These are phyloP conservation scores for Pseudisothecium myosuroides DNA, from an alignment of 225 moss, liverwort and hornwort genomes.

Conservation along the genomic window DNA sequence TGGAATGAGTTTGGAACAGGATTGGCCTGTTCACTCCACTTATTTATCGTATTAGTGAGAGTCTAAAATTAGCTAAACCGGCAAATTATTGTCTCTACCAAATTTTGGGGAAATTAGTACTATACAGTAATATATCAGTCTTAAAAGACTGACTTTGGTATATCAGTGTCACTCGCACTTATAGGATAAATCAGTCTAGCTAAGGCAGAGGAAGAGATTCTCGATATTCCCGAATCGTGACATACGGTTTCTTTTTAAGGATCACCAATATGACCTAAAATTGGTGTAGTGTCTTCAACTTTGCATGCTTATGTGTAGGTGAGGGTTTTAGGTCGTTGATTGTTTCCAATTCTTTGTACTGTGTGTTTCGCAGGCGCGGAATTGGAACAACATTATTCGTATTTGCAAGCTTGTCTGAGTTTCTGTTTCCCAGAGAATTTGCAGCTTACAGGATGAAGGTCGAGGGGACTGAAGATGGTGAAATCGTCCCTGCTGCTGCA, in stretches of 20 bases:
- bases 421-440: not conserved
- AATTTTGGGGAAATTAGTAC: not conserved
- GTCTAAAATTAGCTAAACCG: not conserved
- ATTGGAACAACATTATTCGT: not conserved
- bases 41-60: not conserved
- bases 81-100: not conserved
- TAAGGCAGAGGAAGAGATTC: not conserved
- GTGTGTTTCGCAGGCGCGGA: not conserved
- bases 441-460: slow-evolving; percentile 2
- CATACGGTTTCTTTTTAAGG: not conserved
- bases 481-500: not conserved
- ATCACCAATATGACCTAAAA: not conserved
- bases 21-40: not conserved
- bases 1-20: not conserved
- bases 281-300: not conserved
- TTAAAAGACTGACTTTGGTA: not conserved
- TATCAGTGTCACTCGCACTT: not conserved
- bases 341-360: not conserved
- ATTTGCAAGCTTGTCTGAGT: not conserved
- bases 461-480: slow-evolving; percentile 12
- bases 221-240: not conserved
- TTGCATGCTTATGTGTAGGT: not conserved
- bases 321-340: not conserved
- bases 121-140: not conserved
- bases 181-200: not conserved